A percentile compares a stretch with the other conserved stretches of the same genome.
These are phyloP conservation scores for Huntiella abstrusa DNA, from an alignment of 2,329 filamentous ascomycete species.

Conservation along the genomic window DNA sequence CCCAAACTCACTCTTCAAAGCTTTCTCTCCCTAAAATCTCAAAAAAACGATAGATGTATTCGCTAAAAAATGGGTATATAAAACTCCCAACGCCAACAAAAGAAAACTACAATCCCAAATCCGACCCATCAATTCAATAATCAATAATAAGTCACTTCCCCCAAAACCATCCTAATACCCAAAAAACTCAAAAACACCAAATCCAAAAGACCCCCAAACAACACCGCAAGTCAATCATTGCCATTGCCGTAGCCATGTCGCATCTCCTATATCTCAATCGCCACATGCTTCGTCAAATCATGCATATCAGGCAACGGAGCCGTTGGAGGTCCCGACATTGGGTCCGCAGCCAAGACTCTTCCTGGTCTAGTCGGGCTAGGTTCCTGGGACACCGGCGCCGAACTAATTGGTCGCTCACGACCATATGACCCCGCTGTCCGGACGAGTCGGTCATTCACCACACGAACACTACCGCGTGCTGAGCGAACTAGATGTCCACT, in stretches of 20 bases:
- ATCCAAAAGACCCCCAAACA: background rate
- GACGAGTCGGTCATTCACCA: constrained; percentile 9
- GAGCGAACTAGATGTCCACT: constrained; percentile 52
- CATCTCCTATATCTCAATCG: constrained; percentile 4
- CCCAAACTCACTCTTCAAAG: too few species aligned
- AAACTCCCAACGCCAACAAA: too few species aligned
- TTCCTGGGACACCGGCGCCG: constrained; percentile 7
- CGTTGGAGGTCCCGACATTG: background rate
- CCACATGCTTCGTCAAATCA: constrained; percentile 1
- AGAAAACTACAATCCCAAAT: too few species aligned
- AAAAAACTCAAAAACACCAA: constrained; percentile 1
- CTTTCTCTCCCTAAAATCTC: too few species aligned
- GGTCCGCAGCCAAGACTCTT: background rate
- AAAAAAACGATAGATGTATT: too few species aligned
- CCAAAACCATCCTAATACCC: too few species aligned
- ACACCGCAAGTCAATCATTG: background rate
- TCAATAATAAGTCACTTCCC: too few species aligned
- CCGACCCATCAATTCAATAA: too few species aligned
- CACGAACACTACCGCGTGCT: constrained; percentile 44
- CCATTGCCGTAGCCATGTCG: background rate
- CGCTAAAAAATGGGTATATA: too few species aligned
- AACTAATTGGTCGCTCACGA: constrained; percentile 3
- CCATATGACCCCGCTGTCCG: constrained; percentile 3
- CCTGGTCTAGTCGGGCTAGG: constrained; percentile 5
- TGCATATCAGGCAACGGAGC: constrained; percentile 2